A percentile compares a stretch with the other conserved stretches of the same genome.
Conservation (phyloP, 2,329 filamentous ascomycete species). For the Chrysosporium keratinophilum region DNA sequence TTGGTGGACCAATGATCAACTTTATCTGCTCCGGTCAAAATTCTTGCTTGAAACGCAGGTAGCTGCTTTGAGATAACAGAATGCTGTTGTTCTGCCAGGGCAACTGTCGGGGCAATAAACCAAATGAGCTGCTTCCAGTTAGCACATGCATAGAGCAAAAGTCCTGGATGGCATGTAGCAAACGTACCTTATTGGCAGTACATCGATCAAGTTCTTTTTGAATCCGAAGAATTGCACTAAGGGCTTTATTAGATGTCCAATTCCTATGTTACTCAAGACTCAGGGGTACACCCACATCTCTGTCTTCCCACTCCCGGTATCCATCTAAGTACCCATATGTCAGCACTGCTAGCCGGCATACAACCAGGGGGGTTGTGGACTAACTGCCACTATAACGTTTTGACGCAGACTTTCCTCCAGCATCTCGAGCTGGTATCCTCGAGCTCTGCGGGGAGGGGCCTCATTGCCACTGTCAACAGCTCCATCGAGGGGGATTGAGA, state of each 20-base stretch:
- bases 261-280: background rate
- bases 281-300: constrained; percentile 49
- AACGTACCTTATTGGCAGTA: constrained; percentile 44
- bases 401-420: constrained; percentile 55
- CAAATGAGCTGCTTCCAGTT: constrained; percentile 43
- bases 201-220: constrained; percentile 51
- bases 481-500: background rate
- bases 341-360: background rate
- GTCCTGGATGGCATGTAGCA: constrained; percentile 6
- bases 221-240: constrained; percentile 58
- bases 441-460: constrained; percentile 18
- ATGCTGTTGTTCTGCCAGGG: constrained; percentile 57
- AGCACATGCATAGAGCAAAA: constrained; percentile 13
- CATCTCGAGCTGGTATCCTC: constrained; percentile 69
- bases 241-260: background rate
- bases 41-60: constrained; percentile 45
- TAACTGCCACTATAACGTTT: constrained; percentile 63
- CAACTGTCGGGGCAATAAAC: constrained; percentile 63
- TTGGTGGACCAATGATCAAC: constrained; percentile 63
- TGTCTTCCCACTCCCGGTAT: constrained; percentile 70
- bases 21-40: constrained; percentile 58
- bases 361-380: constrained; percentile 12
- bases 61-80: constrained; percentile 51
- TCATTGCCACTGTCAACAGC: background rate
- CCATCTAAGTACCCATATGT: constrained; percentile 48